Base-by-base conservation (phyloP, 768 basidiomycete species). In the Agaricus sinodeliciosus region DNA sequence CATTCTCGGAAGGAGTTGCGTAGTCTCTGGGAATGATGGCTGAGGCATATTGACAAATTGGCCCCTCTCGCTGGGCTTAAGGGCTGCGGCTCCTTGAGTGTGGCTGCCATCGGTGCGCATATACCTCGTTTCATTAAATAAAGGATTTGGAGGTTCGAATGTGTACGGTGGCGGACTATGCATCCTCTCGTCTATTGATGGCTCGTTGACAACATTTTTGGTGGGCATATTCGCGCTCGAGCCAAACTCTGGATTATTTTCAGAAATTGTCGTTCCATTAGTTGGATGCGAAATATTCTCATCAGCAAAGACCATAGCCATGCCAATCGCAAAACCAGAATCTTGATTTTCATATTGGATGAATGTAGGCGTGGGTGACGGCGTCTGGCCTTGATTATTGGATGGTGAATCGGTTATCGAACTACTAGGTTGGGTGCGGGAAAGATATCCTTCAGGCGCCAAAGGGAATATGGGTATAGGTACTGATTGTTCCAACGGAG, bases 311-410 rank as follows among this genome's bases (percentile, higher is more conserved):
- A 67, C 53, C 64, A 67, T 59, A 16, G 63, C 63, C 62, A 67
- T 62, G 16, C 66, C 66, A 45, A 67, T 67, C 16, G 60, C 53
- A 31, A 63, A 56, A 34, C 63, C 57, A 44, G 53, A 49, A 28
- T 55, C 60, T 49, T 50, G 28, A 44, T 59, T 48, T 9, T 57
- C 39, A 40, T 22, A 40, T 28, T 57, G 13, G 22, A 36, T 35
- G 44, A 43, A 46, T 50, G 56, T 19, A 31, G 50, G 45, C 31
- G 43, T 35, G 11, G 46, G 52, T 22, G 52, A 54, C 45, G 52
- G 52, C 31, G 52, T 47, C 6, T 39, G 45, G 27, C n/a, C 45
- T 31, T 40, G 52, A 26, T 39, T 7, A 31, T 27, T 22, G 6
- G 26, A 43, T 16, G 15, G 18, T 36, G 40, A 16, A 8, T 54